Evolutionary conservation across 768 basidiomycete genomes (phyloP), one percentile per base, ranked within the genome.

Genomic region (Hygrophoropsis aurantiaca): DNA sequence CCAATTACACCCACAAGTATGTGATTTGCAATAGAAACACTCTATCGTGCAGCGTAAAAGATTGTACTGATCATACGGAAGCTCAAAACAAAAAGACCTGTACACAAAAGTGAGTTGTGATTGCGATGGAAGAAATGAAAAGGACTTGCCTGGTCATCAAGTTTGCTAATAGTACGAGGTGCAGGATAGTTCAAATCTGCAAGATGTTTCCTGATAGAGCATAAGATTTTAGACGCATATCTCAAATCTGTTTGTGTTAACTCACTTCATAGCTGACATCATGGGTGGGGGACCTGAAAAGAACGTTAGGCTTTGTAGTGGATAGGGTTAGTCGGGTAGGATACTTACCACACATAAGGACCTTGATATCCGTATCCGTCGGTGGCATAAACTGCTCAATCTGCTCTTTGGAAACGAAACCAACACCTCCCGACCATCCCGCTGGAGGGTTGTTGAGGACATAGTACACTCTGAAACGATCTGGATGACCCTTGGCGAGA

Each of bases 361-460:
- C 72, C 68, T 93, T 94, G 78, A 84, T 85, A 53, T 87, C 76
- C n/a, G 70, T 62, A 20, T 70, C 69, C 15, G 76, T 70, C 3
- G 74, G 71, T n/a, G 91, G 92, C 67, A 97, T 75, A 67, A 83
- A 74, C 53, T 84, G 70, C 61, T 87, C 79, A 59, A 99, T 93
- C 62, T 97, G 92, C 10, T 93, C 91, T 69, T 89, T 90, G 57
- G 86, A 81, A 45, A 99, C 90, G 59, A 97, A 99, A 32, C 97
- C 97, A 45, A 84, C 82, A 50, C 94, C 94, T 37, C 89, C 90
- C 4, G 74, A 79, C 97, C 97, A 99, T 53, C 68, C 75, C 21
- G 79, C 73, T 4, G 95, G 94, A 2, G 94, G 84, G 74, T 93
- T 97, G 78, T 99, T 98, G 60, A 99, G 81, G 45, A 97, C 92